Evolutionary conservation across 2,329 filamentous ascomycete species (phyloP).

Genomic region (Sporothrix protearum): DNA sequence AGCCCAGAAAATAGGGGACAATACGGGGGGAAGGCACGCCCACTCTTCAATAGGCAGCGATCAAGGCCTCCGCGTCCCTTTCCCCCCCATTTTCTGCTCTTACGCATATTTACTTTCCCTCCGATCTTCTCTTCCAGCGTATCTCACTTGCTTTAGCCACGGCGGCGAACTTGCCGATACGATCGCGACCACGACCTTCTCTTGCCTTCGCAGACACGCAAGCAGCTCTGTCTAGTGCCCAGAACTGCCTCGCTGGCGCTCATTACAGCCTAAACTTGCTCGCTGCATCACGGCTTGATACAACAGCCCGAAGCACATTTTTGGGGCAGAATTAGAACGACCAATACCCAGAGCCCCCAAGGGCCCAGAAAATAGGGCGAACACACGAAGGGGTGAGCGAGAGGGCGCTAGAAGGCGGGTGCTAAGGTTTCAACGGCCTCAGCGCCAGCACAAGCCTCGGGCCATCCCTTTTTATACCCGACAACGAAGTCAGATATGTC

Average conservation of each 20-base stretch:
- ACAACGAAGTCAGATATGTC: background rate
- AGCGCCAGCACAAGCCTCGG: conserved; percentile 2
- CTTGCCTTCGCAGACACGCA: conserved; percentile 1
- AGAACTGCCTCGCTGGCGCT: background rate
- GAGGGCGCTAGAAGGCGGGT: background rate
- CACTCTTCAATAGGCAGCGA: background rate
- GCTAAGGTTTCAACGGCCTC: background rate
- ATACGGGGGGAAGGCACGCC: background rate
- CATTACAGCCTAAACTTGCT: conserved; percentile 15
- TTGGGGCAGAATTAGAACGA: background rate
- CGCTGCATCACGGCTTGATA: conserved; percentile 2
- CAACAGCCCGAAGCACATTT: background rate
- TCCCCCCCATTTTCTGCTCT: background rate
- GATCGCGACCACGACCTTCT: background rate
- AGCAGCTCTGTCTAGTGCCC: conserved; percentile 1
- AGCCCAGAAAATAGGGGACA: background rate
- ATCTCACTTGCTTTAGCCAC: background rate
- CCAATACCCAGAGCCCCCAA: background rate
- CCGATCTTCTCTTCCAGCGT: background rate
- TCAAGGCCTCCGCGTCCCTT: background rate
- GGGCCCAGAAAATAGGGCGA: background rate
- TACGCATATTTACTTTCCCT: background rate
- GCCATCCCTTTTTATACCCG: background rate
- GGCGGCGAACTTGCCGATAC: background rate
- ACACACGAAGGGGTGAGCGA: background rate